These are phyloP conservation scores for Botryotinia convoluta DNA, from an alignment of 2,329 filamentous ascomycete species.

Conservation along the genomic window DNA sequence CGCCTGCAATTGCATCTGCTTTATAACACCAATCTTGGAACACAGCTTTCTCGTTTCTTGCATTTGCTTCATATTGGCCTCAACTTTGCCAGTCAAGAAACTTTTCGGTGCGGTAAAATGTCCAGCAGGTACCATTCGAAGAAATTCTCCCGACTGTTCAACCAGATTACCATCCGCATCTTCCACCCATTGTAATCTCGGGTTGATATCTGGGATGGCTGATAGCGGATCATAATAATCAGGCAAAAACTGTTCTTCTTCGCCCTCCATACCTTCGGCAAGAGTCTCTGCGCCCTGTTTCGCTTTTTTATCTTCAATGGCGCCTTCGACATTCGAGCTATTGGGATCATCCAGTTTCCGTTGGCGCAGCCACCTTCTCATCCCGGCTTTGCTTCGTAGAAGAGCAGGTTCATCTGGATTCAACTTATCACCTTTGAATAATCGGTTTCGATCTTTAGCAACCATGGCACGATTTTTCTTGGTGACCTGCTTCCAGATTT, in stretches of 20 bases:
- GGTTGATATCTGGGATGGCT: constrained; percentile 78
- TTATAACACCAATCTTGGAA: constrained; percentile 95
- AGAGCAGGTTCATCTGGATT: constrained; percentile 87
- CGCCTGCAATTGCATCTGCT: constrained; percentile 98
- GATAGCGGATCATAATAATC: constrained; percentile 93
- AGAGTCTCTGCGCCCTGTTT: constrained; percentile 67
- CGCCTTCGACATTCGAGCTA: constrained; percentile 45
- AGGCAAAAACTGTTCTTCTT: constrained; percentile 79
- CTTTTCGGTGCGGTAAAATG: constrained; percentile 74
- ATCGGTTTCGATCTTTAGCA: constrained; percentile 78
- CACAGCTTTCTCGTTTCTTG: constrained; percentile 95
- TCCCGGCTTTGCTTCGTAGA: constrained; percentile 78
- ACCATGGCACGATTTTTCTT: constrained; percentile 90
- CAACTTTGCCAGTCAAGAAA: constrained; percentile 73
- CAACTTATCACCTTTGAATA: constrained; percentile 82
- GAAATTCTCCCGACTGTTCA: constrained; percentile 80
- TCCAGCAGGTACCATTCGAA: constrained; percentile 72
- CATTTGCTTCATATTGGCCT: constrained; percentile 89
- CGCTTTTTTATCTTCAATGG: constrained; percentile 48
- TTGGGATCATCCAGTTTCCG: constrained; percentile 64
- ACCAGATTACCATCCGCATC: constrained; percentile 87
- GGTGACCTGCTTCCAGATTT: constrained; percentile 98
- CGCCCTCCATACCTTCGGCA: constrained; percentile 85
- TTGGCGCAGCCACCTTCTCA: constrained; percentile 82
- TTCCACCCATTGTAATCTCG: constrained; percentile 80